Evolutionary conservation across 768 basidiomycete genomes (phyloP), one percentile per base, ranked within the genome.

Genomic region (Termitomyces sp.): DNA sequence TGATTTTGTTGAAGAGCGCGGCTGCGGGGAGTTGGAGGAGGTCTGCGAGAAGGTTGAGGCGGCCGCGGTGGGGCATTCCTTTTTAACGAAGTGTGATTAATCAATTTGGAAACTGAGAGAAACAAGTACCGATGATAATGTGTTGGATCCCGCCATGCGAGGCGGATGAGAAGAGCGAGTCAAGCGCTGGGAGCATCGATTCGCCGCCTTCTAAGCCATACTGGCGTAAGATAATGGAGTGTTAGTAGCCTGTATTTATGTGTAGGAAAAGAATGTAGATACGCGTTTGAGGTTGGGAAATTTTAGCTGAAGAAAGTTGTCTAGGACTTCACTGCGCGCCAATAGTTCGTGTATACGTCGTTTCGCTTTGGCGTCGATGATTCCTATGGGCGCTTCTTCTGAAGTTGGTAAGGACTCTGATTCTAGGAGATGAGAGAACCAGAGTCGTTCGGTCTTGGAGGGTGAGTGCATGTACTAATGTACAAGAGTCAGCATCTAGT

Each of bases 151-250:
- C 88, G 44, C 87, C 81, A 63, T 74, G 71, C 3, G 90, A 79
- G 8, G 92, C 86, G 2, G 80, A 75, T 0, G 77, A 73, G 63
- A 97, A 92, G 18, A 97, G 69, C 0, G 83, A 76, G 59, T 94
- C 91, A 2, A 96, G 74, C 1, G 92, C 94, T 4, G 92, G 89
- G 26, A 97, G 71, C 94, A 96, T 95, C 3, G 91, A 92, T 73
- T 96, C 94, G 1, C 89, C 94, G 3, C 94, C 94, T 70, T 97
- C 94, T 37, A 95, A 77, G 0, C 91, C 93, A 69, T 92, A 92
- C 65, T 92, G 6, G 14, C 0, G 13, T 24, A 39, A 2, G 81
- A 22, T 36, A 61, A 59, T 20, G 55, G 22, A 20, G 29, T 41
- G 24, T 59, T 8, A 37, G 39, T 26, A 14, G 5, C n/a, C 44